Conservation (phyloP, 83 land plant species). For the Thuja plicata region DNA sequence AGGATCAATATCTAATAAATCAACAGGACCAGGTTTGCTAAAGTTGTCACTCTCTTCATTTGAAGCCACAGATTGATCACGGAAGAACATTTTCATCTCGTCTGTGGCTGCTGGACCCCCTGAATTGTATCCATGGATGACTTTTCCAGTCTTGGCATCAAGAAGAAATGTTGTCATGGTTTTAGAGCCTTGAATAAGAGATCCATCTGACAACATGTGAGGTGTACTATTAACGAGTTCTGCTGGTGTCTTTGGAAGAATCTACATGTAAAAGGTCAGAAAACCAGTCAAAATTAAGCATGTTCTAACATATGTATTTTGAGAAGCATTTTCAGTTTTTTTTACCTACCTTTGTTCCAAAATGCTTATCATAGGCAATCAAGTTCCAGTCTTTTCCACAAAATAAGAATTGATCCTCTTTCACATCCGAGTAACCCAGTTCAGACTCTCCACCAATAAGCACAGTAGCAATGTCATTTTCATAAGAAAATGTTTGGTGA, state of each 20-base stretch:
- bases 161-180: slow-evolving; percentile 41
- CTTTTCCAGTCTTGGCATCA: slow-evolving; percentile 50
- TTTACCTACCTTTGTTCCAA: slow-evolving; percentile 16
- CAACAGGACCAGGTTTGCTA: background rate
- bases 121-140: slow-evolving; percentile 18
- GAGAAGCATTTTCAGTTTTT: background rate
- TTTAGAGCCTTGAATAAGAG: slow-evolving; percentile 48
- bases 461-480: background rate
- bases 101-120: background rate
- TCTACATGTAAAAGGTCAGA: slow-evolving; percentile 19
- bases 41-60: too few relatives aligned
- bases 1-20: background rate
- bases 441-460: slow-evolving; percentile 13
- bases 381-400: slow-evolving; percentile 28
- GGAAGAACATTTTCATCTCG: background rate
- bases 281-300: background rate
- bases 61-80: background rate
- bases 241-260: slow-evolving; percentile 33
- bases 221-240: slow-evolving; percentile 46
- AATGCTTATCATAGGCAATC: slow-evolving; percentile 18
- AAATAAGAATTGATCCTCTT: slow-evolving; percentile 23
- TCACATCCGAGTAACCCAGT: background rate
- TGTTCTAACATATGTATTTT: background rate
- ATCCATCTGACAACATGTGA: slow-evolving; percentile 31
- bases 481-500: slow-evolving; percentile 25